Conservation (phyloP, 441 rosid species). For the Croton laevigatus region DNA sequence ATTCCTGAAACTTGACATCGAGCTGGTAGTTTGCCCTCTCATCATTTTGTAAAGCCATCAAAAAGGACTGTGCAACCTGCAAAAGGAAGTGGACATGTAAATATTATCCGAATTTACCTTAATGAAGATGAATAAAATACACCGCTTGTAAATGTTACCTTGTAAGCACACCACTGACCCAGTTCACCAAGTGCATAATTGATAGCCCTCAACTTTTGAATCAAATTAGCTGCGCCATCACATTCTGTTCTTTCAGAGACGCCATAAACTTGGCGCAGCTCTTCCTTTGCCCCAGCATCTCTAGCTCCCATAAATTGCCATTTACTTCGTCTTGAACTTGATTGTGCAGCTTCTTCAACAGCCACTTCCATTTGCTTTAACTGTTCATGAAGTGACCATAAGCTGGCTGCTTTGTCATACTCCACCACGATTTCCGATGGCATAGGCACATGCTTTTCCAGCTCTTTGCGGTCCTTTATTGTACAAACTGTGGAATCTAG, state of each 20-base stretch:
- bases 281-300: conserved; percentile 99
- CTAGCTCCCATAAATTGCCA: conserved; percentile 99
- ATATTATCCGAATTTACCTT: conserved; percentile 9
- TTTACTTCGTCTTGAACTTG: conserved; percentile 88
- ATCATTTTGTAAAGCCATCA: conserved; percentile 89
- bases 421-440: conserved; percentile 91
- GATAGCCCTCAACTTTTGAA: conserved; percentile 93
- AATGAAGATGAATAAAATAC: conserved; percentile 7
- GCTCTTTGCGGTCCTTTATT: conserved; percentile 93
- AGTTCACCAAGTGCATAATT: conserved; percentile 93
- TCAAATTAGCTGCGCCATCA: conserved; percentile 97
- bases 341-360: conserved; percentile 92
- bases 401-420: conserved; percentile 91
- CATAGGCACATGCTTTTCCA: conserved; percentile 97
- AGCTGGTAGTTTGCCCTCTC: conserved; percentile 95
- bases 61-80: conserved; percentile 93
- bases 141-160: conserved; percentile 48
- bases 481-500: conserved; percentile 92
- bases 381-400: conserved; percentile 96
- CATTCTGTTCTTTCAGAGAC: conserved; percentile 98
- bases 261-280: conserved; percentile 93
- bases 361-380: conserved; percentile 87
- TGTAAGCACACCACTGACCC: conserved; percentile 99
- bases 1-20: conserved; percentile 95
- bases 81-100: conserved; percentile 21